Percentiles rank a stretch among this genome's conserved stretches.
phyloP scores from a whole-genome alignment of 1,139 yeast species.

The Candida sp. region DNA sequence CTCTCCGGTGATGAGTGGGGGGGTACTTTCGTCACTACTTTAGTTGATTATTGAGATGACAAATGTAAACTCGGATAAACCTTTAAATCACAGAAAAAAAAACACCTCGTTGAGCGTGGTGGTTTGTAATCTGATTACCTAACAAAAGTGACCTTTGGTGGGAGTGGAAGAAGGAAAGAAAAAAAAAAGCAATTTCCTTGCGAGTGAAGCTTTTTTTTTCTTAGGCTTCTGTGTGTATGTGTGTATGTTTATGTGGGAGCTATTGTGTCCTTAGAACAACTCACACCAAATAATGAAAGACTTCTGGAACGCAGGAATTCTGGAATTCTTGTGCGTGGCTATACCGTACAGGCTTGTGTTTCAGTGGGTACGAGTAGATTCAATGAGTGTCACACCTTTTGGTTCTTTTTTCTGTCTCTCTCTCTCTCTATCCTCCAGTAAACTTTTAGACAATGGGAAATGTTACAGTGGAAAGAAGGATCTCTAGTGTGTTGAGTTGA shows the following conservation, averaged over 20 bases:
- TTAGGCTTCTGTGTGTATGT: background rate
- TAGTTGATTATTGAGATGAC: background rate
- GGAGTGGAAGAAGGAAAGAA: background rate
- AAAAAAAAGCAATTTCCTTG: too few species aligned
- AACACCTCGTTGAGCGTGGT: background rate
- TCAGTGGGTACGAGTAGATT: too few species aligned
- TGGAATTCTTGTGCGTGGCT: background rate
- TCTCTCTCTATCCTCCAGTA: too few species aligned
- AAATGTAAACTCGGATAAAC: background rate
- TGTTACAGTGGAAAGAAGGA: too few species aligned
- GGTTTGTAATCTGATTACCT: conserved; percentile 1
- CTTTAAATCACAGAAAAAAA: background rate
- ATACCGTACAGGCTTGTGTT: background rate
- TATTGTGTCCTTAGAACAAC: background rate
- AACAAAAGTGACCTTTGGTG: background rate
- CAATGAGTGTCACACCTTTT: too few species aligned
- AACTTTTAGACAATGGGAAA: too few species aligned
- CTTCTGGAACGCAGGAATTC: background rate
- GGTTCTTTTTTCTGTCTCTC: too few species aligned
- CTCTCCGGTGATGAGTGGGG: background rate
- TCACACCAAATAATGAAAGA: too few species aligned
- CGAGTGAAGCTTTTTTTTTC: background rate
- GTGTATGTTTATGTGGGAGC: background rate
- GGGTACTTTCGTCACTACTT: background rate
- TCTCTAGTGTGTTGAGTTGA: too few species aligned